Conservation (phyloP, 2,329 filamentous ascomycete genomes). For the Nemania sp. region DNA sequence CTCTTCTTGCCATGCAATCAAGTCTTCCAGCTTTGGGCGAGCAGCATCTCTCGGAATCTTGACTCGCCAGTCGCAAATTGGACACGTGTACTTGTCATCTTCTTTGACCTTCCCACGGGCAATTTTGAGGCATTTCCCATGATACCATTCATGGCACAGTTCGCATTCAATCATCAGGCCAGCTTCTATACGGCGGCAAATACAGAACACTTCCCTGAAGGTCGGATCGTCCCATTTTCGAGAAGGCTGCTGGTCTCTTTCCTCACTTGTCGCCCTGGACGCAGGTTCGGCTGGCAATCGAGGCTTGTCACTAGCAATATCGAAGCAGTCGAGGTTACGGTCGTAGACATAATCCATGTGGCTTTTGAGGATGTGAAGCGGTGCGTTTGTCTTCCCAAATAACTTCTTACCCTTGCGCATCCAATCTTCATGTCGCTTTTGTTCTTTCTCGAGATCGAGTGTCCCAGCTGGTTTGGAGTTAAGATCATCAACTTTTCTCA, state of each 20-base stretch:
- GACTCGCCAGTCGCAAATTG: conserved; percentile 95
- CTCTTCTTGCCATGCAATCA: conserved; percentile 82
- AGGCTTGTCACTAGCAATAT: conserved; percentile 80
- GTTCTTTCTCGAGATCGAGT: conserved; percentile 89
- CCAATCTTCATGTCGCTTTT: conserved; percentile 96
- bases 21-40: conserved; percentile 89
- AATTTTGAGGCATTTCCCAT: conserved; percentile 97
- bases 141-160: conserved; percentile 98
- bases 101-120: conserved; percentile 97
- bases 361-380: conserved; percentile 89
- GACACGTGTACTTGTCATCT: conserved; percentile 97
- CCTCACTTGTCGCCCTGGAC: conserved; percentile 74
- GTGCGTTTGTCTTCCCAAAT: conserved; percentile 97
- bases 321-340: conserved; percentile 89
- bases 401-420: conserved; percentile 98
- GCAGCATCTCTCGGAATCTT: conserved; percentile 96
- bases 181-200: conserved; percentile 88
- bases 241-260: conserved; percentile 44
- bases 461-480: conserved; percentile 93
- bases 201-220: conserved; percentile 86
- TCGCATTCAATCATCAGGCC: conserved; percentile 99
- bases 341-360: conserved; percentile 94
- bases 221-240: conserved; percentile 64
- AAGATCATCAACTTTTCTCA: conserved; percentile 82
- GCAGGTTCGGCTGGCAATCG: conserved; percentile 89